A percentile compares a stretch with the other conserved stretches of the same genome.
These are phyloP conservation scores for Neurospora sp. DNA, from an alignment of 495 filamentous ascomycete species.

Conservation along the genomic window DNA sequence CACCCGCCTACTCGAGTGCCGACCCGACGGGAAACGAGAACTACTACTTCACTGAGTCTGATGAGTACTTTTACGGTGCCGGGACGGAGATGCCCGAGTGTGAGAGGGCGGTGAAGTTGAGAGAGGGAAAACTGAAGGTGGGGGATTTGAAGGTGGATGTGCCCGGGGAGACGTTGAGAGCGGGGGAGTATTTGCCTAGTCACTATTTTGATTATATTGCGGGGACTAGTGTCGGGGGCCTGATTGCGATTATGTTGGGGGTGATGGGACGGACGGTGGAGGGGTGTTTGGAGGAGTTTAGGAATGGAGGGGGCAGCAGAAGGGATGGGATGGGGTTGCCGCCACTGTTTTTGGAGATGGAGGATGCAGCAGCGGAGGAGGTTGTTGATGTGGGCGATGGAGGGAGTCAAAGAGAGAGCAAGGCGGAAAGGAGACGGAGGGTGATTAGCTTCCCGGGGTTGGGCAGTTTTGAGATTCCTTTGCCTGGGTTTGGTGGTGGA, in stretches of 20 bases:
- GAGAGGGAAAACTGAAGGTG: background rate
- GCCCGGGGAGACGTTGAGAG: conserved; percentile 32
- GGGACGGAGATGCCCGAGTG: background rate
- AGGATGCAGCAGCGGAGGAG: background rate
- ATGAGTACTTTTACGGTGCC: background rate
- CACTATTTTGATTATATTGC: conserved; percentile 37
- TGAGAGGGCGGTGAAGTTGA: background rate
- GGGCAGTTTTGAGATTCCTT: background rate
- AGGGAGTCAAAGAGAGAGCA: background rate
- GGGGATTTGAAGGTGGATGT: background rate
- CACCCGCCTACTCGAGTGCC: conserved; percentile 15
- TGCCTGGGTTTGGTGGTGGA: background rate
- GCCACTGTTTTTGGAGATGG: background rate
- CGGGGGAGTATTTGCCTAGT: conserved; percentile 38
- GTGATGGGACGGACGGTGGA: conserved; percentile 20
- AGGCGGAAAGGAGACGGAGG: background rate
- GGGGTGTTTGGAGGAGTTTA: conserved; percentile 22
- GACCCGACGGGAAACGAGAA: conserved; percentile 14
- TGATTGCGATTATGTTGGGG: conserved; percentile 29
- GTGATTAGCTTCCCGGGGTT: background rate
- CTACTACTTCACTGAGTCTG: background rate
- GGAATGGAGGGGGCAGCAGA: background rate
- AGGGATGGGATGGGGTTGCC: background rate
- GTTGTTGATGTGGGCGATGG: background rate
- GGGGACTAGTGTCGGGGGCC: conserved; percentile 28